Base-by-base conservation (phyloP, 495 filamentous ascomycete genomes). In the Chaetomidium leptoderma region DNA sequence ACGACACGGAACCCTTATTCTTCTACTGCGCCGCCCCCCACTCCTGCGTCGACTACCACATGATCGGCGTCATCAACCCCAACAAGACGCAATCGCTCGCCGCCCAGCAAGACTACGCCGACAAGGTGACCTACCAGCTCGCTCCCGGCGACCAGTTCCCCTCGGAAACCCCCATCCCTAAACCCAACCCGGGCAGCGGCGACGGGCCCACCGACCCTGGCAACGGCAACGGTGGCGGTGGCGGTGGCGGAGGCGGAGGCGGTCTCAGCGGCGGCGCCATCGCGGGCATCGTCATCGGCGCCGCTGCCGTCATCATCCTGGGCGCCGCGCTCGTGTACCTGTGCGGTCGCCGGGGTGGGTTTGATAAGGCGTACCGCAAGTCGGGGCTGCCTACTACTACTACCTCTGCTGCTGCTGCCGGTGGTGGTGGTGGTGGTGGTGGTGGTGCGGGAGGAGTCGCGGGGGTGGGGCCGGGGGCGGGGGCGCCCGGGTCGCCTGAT, bases 1-100 rank as follows among this genome's bases (percentile, higher is more conserved):
- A 85, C 62, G 73, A 78, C 64, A 85, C 81, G 0, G 60, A 74
- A 6, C 81, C 83, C 4, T 75, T 84, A 30, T 86, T 83, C 65
- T 85, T 76, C 70, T 87, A 87, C 69, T 86, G 83, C 68, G 67
- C 71, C 1, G 79, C 81, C 2, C 72, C 76, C 40, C 57, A 45
- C 0, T 76, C 73, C 2, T 79, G 76, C 43, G 63, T 63, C n/a
- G 24, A 67, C 13, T 55, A 70, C 21, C 63, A 70, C 4, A 80
- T 80, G 75, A 68, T 80, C 16, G 78, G 78, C 6, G 78, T 77
- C 9, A 72, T 81, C 58, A 81, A 81, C 59, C 71, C 76, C 29
- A 73, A 66, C 40, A 3, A 43, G 0, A 71, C 69, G 14, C 42
- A 65, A 17, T 68, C 67, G 3, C 43, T 72, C n/a, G 72, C 57